phyloP scores from a whole-genome alignment of 140 eudicot genomes.

The Flaveria floridana region DNA sequence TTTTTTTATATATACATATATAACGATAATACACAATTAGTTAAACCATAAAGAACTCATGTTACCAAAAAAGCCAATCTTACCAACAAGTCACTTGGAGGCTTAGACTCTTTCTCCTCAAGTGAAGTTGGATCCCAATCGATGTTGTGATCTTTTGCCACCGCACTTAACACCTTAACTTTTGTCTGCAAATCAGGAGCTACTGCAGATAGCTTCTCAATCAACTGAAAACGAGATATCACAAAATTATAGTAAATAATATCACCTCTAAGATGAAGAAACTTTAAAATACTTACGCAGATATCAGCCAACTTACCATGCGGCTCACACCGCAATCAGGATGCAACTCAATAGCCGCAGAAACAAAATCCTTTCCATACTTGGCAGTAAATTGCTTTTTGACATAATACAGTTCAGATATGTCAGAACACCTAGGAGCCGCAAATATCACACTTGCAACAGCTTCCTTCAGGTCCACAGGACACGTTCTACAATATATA shows the following conservation, averaged over 20 bases:
- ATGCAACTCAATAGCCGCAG: slow-evolving; percentile 77
- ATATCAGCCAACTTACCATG: slow-evolving; percentile 48
- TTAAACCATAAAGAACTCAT: not conserved
- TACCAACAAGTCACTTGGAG: slow-evolving; percentile 64
- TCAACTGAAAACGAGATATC: slow-evolving; percentile 52
- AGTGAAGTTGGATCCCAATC: slow-evolving; percentile 74
- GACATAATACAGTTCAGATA: slow-evolving; percentile 74
- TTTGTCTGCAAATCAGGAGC: slow-evolving; percentile 85
- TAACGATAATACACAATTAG: not conserved
- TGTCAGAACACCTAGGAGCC: slow-evolving; percentile 89
- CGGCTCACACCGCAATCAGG: slow-evolving; percentile 91
- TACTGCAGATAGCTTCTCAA: slow-evolving; percentile 80
- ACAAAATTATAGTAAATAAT: not conserved
- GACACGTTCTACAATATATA: slow-evolving; percentile 57
- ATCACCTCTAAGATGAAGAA: not conserved
- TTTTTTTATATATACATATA: not conserved
- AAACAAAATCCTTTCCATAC: slow-evolving; percentile 80
- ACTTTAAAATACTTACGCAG: not conserved
- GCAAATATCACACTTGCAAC: slow-evolving; percentile 85
- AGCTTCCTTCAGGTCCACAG: slow-evolving; percentile 90
- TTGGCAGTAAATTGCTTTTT: slow-evolving; percentile 69
- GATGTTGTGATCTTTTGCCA: slow-evolving; percentile 79
- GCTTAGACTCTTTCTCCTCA: slow-evolving; percentile 58
- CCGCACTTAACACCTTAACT: slow-evolving; percentile 56
- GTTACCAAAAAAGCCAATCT: slow-evolving; percentile 25